Percentiles rank a stretch among this genome's conserved stretches.
These are phyloP conservation scores for Zoysia matrella DNA, from an alignment of 202 grass and related monocot species.

Conservation along the genomic window DNA sequence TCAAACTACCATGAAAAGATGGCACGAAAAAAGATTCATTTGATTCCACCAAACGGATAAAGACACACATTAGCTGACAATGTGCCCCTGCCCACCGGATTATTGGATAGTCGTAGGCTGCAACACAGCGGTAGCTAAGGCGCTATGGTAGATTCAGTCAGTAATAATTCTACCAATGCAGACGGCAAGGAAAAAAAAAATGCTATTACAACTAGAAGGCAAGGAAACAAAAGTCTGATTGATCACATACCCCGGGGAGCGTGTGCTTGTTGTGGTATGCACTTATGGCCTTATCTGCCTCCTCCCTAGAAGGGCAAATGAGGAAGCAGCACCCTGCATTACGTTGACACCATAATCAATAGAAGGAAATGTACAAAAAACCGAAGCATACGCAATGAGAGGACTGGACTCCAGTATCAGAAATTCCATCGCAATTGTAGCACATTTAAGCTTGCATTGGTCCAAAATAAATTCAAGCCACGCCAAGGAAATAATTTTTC, in stretches of 20 bases:
- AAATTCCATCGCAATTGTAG: background rate
- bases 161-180: slow-evolving; percentile 28
- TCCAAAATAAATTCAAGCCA: slow-evolving; percentile 23
- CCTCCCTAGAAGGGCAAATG: slow-evolving; percentile 86
- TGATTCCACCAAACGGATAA: slow-evolving; percentile 7
- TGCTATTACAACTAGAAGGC: slow-evolving; percentile 6
- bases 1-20: background rate
- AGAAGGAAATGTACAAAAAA: slow-evolving; percentile 10
- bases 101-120: too few species aligned
- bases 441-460: slow-evolving; percentile 37
- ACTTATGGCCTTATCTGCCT: slow-evolving; percentile 86
- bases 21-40: too few species aligned
- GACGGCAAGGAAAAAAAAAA: slow-evolving; percentile 14
- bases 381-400: slow-evolving; percentile 11
- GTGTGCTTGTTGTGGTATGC: slow-evolving; percentile 96
- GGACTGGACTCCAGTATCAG: background rate
- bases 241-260: slow-evolving; percentile 77
- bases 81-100: too few species aligned
- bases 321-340: slow-evolving; percentile 95
- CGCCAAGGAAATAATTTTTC: background rate
- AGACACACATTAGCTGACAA: too few species aligned
- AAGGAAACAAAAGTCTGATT: slow-evolving; percentile 1
- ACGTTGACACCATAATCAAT: slow-evolving; percentile 23
- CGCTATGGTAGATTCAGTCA: slow-evolving; percentile 19
- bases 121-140: slow-evolving; percentile 10